Evolutionary conservation across 495 filamentous ascomycete species (phyloP).

Genomic region (Pyrenula aspistea): DNA sequence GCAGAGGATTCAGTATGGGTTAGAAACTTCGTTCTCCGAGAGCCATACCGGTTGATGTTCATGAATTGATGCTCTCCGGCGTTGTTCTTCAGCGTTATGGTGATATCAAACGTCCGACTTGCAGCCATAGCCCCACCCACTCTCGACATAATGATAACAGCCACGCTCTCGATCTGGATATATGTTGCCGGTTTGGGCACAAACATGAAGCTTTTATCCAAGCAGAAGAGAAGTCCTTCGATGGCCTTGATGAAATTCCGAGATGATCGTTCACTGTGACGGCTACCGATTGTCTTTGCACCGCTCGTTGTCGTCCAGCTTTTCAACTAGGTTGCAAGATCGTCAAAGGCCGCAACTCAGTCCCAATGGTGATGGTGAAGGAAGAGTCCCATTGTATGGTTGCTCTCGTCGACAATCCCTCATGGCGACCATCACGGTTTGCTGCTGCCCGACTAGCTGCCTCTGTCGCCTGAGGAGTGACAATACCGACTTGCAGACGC

Average conservation of each 20-base stretch:
- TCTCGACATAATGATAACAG: conserved; percentile 85
- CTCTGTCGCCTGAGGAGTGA: background rate
- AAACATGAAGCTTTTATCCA: conserved; percentile 98
- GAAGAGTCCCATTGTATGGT: background rate
- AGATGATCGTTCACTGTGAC: too few species aligned
- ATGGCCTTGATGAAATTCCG: conserved; percentile 99
- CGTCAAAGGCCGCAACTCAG: background rate
- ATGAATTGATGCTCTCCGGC: conserved; percentile 84
- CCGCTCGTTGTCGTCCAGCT: too few species aligned
- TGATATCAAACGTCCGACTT: conserved; percentile 93
- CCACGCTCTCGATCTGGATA: conserved; percentile 82
- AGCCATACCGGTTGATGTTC: conserved; percentile 85
- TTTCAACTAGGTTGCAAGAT: too few species aligned
- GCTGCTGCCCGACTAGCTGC: background rate
- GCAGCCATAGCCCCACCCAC: conserved; percentile 90
- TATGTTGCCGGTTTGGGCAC: conserved; percentile 97
- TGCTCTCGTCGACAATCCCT: background rate
- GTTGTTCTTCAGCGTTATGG: conserved; percentile 69
- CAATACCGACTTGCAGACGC: background rate
- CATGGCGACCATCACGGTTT: background rate
- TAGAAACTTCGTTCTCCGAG: too few species aligned
- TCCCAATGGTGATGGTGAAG: background rate
- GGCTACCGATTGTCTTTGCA: too few species aligned
- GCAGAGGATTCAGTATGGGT: conserved; percentile 5
- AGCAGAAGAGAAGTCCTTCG: conserved; percentile 89